phyloP scores from a whole-genome alignment of 2,329 filamentous ascomycete genomes.

The Calonectria multiphialidica region DNA sequence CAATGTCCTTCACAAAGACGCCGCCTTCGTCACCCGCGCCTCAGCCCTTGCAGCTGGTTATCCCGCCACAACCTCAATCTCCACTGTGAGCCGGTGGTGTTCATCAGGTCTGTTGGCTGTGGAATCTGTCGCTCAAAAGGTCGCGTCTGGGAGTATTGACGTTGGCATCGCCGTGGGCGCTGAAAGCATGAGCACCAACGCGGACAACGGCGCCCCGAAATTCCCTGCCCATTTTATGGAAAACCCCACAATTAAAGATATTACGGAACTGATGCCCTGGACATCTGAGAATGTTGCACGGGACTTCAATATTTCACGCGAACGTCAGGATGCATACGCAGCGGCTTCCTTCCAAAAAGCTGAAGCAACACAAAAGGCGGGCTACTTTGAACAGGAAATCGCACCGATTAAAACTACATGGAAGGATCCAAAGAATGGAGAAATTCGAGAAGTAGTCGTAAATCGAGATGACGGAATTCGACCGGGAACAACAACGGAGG shows the following conservation, averaged over 20 bases:
- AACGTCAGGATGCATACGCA: constrained; percentile 76
- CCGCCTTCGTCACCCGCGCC: constrained; percentile 62
- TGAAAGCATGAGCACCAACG: constrained; percentile 70
- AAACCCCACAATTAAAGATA: neutral
- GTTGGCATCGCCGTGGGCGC: constrained; percentile 77
- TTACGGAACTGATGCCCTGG: constrained; percentile 81
- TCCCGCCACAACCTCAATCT: constrained; percentile 76
- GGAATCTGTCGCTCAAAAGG: constrained; percentile 80
- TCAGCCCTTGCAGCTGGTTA: constrained; percentile 79
- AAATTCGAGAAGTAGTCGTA: constrained; percentile 56
- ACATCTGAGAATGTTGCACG: constrained; percentile 81
- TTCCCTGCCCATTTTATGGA: constrained; percentile 5
- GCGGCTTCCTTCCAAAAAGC: constrained; percentile 76
- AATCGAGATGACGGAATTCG: constrained; percentile 79
- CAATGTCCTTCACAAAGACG: constrained; percentile 1
- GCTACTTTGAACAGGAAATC: constrained; percentile 82
- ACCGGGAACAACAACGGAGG: constrained; percentile 77
- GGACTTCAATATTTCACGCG: constrained; percentile 77
- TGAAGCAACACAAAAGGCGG: constrained; percentile 78
- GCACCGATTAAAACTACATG: constrained; percentile 41
- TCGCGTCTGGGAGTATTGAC: constrained; percentile 74
- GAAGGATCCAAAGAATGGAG: constrained; percentile 9
- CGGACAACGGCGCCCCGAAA: neutral
- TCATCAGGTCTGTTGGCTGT: constrained; percentile 80
- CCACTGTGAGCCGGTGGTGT: constrained; percentile 80